These are phyloP conservation scores for Cystobasidium onofrii DNA, from an alignment of 768 basidiomycete genomes.

Conservation along the genomic window DNA sequence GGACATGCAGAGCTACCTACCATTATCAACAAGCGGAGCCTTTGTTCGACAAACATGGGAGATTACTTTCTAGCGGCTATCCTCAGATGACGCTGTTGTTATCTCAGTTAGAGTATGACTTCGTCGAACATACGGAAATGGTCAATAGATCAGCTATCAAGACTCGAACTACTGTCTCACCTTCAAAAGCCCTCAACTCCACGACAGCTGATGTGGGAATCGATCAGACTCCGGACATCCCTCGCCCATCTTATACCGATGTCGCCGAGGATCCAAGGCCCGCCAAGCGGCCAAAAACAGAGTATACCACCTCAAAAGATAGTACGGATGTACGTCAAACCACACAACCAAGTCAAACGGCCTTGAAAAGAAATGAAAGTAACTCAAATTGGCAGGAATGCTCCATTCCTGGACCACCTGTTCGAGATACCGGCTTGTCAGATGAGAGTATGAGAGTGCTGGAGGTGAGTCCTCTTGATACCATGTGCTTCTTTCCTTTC, in stretches of 20 bases:
- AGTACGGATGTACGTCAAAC: background rate
- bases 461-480: no score
- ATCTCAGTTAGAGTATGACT: background rate
- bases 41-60: background rate
- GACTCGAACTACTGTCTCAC: background rate
- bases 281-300: background rate
- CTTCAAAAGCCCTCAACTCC: background rate
- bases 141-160: slow-evolving; percentile 2
- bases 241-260: background rate
- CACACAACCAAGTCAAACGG: background rate
- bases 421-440: background rate
- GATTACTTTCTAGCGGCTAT: background rate
- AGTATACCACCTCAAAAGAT: background rate
- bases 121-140: background rate
- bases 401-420: background rate
- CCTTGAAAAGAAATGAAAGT: background rate
- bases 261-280: background rate
- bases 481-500: no score
- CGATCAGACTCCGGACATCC: background rate
- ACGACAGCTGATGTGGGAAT: background rate
- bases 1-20: background rate
- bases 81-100: background rate
- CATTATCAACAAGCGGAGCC: background rate
- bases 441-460: slow-evolving; percentile 13
- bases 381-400: slow-evolving; percentile 4